A percentile compares a stretch with the other conserved stretches of the same genome.
Evolutionary conservation across 2,329 filamentous ascomycete genomes (phyloP).

Genomic region (Shiraia bambusicola): DNA sequence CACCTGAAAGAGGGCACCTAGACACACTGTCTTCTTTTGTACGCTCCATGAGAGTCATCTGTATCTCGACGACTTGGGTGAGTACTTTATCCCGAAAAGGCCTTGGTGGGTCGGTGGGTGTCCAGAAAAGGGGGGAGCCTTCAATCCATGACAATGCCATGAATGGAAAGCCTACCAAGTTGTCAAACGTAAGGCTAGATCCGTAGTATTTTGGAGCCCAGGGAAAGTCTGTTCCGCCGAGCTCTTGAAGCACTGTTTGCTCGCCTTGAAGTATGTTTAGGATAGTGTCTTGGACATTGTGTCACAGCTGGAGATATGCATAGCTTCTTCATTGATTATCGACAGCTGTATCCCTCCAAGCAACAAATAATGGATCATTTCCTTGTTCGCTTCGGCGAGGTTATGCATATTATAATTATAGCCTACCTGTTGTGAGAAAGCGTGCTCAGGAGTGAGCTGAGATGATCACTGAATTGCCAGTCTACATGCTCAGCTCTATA

Average conservation of each 20-base stretch:
- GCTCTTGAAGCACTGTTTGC: slow-evolving; percentile 10
- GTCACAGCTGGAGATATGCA: too few relatives aligned
- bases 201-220: slow-evolving; percentile 8
- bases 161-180: slow-evolving; percentile 9
- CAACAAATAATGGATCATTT: too few relatives aligned
- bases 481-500: too few relatives aligned
- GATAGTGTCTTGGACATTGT: slow-evolving; percentile 7
- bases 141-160: slow-evolving; percentile 10
- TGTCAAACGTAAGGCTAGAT: slow-evolving; percentile 10
- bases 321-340: too few relatives aligned
- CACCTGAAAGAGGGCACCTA: slow-evolving; percentile 1
- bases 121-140: slow-evolving; percentile 8
- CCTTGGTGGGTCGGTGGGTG: slow-evolving; percentile 3
- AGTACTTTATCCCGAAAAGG: slow-evolving; percentile 12
- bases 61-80: slow-evolving; percentile 8
- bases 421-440: too few relatives aligned
- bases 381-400: too few relatives aligned
- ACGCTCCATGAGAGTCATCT: slow-evolving; percentile 8
- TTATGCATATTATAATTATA: too few relatives aligned
- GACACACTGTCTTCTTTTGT: slow-evolving; percentile 9
- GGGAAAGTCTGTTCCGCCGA: slow-evolving; percentile 6
- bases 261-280: slow-evolving; percentile 8
- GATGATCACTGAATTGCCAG: too few relatives aligned
- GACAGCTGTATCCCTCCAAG: too few relatives aligned
- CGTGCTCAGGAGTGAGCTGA: too few relatives aligned